Conservation (phyloP, 345 rosid genomes). For the Kernera saxatilis region DNA sequence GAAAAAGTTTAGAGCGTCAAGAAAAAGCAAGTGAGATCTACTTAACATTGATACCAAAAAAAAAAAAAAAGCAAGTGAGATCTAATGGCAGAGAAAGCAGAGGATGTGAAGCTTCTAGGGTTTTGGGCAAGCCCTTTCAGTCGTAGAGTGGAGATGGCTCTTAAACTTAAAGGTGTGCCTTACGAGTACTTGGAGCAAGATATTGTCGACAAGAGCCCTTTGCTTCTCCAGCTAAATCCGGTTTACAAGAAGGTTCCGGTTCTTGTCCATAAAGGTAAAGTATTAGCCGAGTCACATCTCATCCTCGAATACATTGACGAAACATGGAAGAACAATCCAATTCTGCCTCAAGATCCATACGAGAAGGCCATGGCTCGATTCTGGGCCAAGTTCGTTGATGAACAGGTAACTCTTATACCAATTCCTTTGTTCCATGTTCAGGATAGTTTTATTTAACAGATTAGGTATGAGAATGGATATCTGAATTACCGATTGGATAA, state of each 20-base stretch:
- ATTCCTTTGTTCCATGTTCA: no score
- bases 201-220: slow-evolving; percentile 27
- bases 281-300: slow-evolving; percentile 30
- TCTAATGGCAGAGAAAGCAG: slow-evolving; percentile 4
- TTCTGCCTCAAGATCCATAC: slow-evolving; percentile 35
- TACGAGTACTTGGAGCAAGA: slow-evolving; percentile 36
- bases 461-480: no score
- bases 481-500: no score
- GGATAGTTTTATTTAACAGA: no score
- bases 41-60: no score
- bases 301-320: slow-evolving; percentile 46
- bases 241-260: slow-evolving; percentile 38
- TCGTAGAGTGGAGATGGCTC: slow-evolving; percentile 30
- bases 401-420: slow-evolving; percentile 13
- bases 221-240: slow-evolving; percentile 33
- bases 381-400: slow-evolving; percentile 35
- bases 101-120: slow-evolving; percentile 36
- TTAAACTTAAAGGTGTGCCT: slow-evolving; percentile 35
- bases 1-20: background rate
- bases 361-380: slow-evolving; percentile 37
- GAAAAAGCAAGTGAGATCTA: background rate
- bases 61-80: background rate
- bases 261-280: slow-evolving; percentile 33
- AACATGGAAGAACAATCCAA: slow-evolving; percentile 37
- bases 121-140: slow-evolving; percentile 33